Evolutionary conservation across 495 filamentous ascomycete species (phyloP), one percentile per base, ranked within the genome.

Genomic region (Trichoderma parareesei): DNA sequence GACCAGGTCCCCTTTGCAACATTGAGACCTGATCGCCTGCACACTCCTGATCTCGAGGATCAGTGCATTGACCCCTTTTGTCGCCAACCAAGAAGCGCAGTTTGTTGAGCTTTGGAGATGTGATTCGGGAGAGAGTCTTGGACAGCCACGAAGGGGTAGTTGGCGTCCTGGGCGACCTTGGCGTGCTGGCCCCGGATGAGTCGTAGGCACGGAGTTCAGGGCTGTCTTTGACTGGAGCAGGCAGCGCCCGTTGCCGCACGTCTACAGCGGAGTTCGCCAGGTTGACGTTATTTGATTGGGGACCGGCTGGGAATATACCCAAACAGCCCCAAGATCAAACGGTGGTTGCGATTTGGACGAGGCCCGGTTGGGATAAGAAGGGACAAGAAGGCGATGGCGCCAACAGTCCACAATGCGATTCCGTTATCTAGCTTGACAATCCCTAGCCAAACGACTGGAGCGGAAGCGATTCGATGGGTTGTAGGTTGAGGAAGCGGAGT

Each of bases 21-120:
- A 85, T 85, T 78, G 79, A 80, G 78, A 76, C 77, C 81, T 78
- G 77, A 77, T 81, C 82, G 80, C 82, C 79, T 80, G 74, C 76
- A 73, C 78, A 72, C 75, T 73, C 73, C 70, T 70, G 70, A 73
- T 74, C 78, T 76, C 70, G 72, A 73, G 71, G 71, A 77, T 75
- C 75, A 73, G 76, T 76, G 82, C 82, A 85, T 84, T 81, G 82
- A 84, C 77, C 72, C 67, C 73, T 44, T 37, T 63, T 35, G 7
- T 46, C 43, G 0, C 38, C 41, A 40, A 43, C 5, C 60, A 43
- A 20, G 41, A 43, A 42, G 3, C n/a, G 60, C 60, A 61, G 14
- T 11, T 61, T 40, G 14, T 61, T 43, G 60, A 33, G 5, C 27
- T 57, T 57, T 1, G 53, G 53, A 11, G 53, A 57, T 9, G 20